Evolutionary conservation across 1,284 basidiomycete species (phyloP).

Genomic region (Cutaneotrichosporon sp.): DNA sequence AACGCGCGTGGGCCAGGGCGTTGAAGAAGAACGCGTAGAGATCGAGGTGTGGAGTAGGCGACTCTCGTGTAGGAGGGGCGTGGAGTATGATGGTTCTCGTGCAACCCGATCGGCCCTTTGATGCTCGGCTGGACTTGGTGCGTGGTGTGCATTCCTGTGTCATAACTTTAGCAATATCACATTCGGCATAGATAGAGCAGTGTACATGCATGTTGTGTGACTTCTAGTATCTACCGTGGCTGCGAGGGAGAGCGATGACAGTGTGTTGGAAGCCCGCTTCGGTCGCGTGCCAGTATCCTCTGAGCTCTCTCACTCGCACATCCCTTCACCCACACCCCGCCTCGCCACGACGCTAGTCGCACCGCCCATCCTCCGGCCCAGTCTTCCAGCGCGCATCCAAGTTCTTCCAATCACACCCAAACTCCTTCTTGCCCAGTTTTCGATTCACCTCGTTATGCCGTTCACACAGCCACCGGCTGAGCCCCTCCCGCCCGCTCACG

Average conservation of each 20-base stretch:
- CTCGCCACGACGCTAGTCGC: conserved; percentile 56
- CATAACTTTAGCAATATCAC: too few relatives aligned
- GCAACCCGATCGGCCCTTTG: too few relatives aligned
- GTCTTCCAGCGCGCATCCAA: conserved; percentile 85
- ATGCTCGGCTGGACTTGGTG: too few relatives aligned
- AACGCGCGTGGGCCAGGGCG: conserved; percentile 60
- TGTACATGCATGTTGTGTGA: background rate
- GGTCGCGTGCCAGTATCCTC: background rate
- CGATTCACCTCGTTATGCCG: conserved; percentile 86
- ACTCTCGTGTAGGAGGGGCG: too few relatives aligned
- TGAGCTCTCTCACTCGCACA: background rate
- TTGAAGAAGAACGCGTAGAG: too few relatives aligned
- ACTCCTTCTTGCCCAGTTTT: conserved; percentile 72
- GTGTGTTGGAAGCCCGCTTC: background rate
- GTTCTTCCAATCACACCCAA: conserved; percentile 65
- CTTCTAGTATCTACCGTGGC: too few relatives aligned
- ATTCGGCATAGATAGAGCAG: background rate
- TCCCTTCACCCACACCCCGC: background rate
- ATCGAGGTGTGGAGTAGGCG: too few relatives aligned
- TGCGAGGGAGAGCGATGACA: too few relatives aligned
- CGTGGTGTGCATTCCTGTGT: too few relatives aligned
- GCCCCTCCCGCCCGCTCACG: conserved; percentile 60
- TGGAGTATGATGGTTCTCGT: too few relatives aligned
- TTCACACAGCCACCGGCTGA: conserved; percentile 83
- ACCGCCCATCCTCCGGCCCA: conserved; percentile 77